phyloP scores from a whole-genome alignment of 345 rosid genomes.

The Populus nigra region DNA sequence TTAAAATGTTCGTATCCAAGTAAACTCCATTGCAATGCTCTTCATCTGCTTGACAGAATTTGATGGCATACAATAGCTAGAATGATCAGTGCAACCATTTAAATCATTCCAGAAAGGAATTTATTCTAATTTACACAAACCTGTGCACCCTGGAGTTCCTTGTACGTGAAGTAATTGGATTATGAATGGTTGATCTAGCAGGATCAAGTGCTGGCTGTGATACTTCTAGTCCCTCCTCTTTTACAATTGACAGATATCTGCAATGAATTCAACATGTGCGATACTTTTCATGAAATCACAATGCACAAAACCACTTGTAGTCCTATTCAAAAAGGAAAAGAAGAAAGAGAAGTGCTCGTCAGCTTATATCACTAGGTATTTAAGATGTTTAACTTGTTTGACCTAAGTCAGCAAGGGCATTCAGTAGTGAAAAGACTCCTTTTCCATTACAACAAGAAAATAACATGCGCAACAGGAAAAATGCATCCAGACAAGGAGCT shows the following conservation, averaged over 20 bases:
- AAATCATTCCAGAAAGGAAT: not conserved
- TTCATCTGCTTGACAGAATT: not conserved
- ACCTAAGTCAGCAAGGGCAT: not conserved
- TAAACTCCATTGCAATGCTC: not conserved
- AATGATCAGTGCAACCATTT: not conserved
- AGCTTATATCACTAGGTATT: not conserved
- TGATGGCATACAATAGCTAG: not conserved
- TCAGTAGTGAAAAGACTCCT: not conserved
- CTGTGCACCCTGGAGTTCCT: slow-evolving; percentile 58
- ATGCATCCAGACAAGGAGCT: not conserved
- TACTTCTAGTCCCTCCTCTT: slow-evolving; percentile 80
- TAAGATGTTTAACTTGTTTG: not conserved
- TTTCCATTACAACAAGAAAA: not conserved
- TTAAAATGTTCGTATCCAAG: not conserved
- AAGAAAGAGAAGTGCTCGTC: not conserved
- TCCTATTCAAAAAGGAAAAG: not conserved
- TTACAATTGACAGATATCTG: slow-evolving; percentile 66
- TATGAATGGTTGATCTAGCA: slow-evolving; percentile 65
- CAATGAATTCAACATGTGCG: not conserved
- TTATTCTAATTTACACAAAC: slow-evolving; percentile 28
- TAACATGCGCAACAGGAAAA: not conserved
- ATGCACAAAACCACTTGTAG: not conserved
- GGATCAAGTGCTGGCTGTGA: slow-evolving; percentile 96
- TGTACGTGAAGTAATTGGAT: slow-evolving; percentile 66
- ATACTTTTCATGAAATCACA: too few species aligned